phyloP scores from a whole-genome alignment of 441 rosid species.

The Gossypium lobatum region DNA sequence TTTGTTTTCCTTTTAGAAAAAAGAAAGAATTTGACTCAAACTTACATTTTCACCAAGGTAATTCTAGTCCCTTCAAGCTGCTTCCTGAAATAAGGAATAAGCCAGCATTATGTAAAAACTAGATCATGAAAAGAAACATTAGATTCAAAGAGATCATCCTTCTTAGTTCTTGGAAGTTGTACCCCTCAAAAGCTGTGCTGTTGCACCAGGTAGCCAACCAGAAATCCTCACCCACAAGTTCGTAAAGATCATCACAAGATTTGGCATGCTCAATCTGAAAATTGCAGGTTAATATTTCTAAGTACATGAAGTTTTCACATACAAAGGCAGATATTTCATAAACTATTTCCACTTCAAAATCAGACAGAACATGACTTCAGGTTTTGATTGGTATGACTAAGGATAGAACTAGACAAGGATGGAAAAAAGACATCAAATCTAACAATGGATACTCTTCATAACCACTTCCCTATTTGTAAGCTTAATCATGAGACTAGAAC shows the following conservation, averaged over 20 bases:
- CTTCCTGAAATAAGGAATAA: constrained; percentile 59
- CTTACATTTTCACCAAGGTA: constrained; percentile 63
- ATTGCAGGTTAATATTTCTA: constrained; percentile 13
- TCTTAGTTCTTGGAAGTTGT: constrained; percentile 19
- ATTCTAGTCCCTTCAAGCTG: constrained; percentile 95
- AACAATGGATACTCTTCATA: neutral
- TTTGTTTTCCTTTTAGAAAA: neutral
- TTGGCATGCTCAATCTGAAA: constrained; percentile 70
- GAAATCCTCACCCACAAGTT: constrained; percentile 86
- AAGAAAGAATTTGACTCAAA: neutral
- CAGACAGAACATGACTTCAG: constrained; percentile 1
- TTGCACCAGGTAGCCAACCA: constrained; percentile 97
- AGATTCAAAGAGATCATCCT: constrained; percentile 13
- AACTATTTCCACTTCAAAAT: constrained; percentile 8
- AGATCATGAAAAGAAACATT: constrained; percentile 14
- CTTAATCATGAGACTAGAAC: neutral
- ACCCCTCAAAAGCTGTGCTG: constrained; percentile 85
- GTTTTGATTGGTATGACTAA: neutral
- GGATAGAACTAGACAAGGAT: neutral
- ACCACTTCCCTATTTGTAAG: neutral
- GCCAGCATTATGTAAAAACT: constrained; percentile 6
- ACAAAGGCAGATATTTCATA: neutral
- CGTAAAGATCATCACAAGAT: constrained; percentile 75
- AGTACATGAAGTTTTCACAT: neutral
- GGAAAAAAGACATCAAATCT: neutral